Evolutionary conservation across 441 rosid genomes (phyloP), one percentile per base, ranked within the genome.

Genomic region (Mallotus japonicus): DNA sequence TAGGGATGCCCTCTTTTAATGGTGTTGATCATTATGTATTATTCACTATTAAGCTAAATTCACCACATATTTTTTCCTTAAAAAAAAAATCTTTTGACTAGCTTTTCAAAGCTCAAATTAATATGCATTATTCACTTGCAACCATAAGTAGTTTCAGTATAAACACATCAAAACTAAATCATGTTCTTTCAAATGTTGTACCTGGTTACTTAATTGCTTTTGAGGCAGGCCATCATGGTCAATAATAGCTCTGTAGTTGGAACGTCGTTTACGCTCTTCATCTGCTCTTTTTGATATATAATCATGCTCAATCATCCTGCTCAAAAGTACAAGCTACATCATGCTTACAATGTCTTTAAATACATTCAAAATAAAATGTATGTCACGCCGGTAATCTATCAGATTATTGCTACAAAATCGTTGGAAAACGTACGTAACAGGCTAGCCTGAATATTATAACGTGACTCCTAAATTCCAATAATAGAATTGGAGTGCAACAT

Each of bases 191-290:
- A 16, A 37, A 70, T 34, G 61, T n/a, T 24, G 71, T 86, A 85
- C 99, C 93, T 87, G 80, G 53, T 84, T 79, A 51, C 82, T 80
- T 70, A 80, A 74, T 24, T 69, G 84, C 61, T 83, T 92, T 76
- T 85, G 80, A 2, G 92, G 99, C 76, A 89, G 88, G 67, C 99
- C 95, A 82, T 95, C 99, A 75, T 95, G 99, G 32, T 93, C 98
- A 76, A 93, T 90, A 72, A 92, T 89, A 72, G 93, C 83, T 62
- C 81, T 85, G 77, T 90, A 95, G 78, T 79, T 73, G 24, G 87
- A 70, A 37, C 90, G 92, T 51, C 73, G 83, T 55, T 79, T 86
- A 55, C 96, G 85, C 87, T 89, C 95, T 61, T 86, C 92, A 69
- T 83, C 83, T 67, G 97, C 97, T 83, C 79, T 86, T 70, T 80